phyloP scores from a whole-genome alignment of 1,139 yeast species.

The Protomyces arabidopsidicola region DNA sequence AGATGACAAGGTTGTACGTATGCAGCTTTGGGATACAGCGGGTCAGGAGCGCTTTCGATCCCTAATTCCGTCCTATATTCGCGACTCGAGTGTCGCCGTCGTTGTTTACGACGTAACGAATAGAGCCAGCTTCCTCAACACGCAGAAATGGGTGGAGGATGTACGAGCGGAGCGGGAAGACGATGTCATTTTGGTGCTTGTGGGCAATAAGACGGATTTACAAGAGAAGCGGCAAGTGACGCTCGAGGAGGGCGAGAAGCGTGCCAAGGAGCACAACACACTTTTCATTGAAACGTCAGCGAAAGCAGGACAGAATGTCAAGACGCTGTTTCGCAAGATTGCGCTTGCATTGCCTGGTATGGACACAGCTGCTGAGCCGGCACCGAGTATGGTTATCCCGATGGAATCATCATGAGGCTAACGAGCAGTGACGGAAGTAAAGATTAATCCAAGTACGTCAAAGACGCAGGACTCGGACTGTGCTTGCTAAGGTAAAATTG shows the following conservation, averaged over 20 bases:
- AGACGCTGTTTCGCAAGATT: constrained; percentile 78
- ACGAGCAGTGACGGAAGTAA: constrained; percentile 55
- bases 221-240: constrained; percentile 72
- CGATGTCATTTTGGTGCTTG: constrained; percentile 64
- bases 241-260: constrained; percentile 70
- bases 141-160: constrained; percentile 78
- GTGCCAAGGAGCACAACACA: constrained; percentile 73
- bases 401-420: constrained; percentile 41
- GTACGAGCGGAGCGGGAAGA: constrained; percentile 71
- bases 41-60: constrained; percentile 97
- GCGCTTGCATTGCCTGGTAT: constrained; percentile 89
- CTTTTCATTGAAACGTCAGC: constrained; percentile 90
- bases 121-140: constrained; percentile 66
- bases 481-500: constrained; percentile 7
- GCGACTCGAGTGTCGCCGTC: constrained; percentile 96
- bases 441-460: constrained; percentile 43
- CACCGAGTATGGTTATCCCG: not conserved
- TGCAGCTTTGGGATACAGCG: constrained; percentile 95
- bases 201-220: constrained; percentile 77
- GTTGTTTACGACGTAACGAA: constrained; percentile 90
- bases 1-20: constrained; percentile 65
- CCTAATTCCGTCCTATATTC: constrained; percentile 84
- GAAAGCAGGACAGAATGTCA: constrained; percentile 90
- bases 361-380: constrained; percentile 41
- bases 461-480: constrained; percentile 19